Evolutionary conservation across 1,284 basidiomycete genomes (phyloP), one percentile per base, ranked within the genome.

Genomic region (Ganoderma meredithae): DNA sequence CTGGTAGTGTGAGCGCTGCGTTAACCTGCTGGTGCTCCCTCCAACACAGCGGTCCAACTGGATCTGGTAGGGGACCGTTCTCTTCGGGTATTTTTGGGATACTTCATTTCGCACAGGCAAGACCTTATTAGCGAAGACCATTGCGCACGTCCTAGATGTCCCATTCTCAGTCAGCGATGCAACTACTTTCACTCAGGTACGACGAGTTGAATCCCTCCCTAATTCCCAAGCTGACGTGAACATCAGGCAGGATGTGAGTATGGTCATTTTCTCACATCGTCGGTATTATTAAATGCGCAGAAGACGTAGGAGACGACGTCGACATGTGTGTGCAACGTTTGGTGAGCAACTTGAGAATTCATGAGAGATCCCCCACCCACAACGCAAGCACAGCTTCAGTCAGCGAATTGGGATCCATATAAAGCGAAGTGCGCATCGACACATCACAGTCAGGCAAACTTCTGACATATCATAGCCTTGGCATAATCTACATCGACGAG

Each of bases 401-500:
- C 93, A 19, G 91, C 96, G 7, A 91, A 94, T 68, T 95, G 91
- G 84, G 94, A 98, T 79, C 91, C 94, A n/a, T 78, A 87, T 61
- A 89, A 92, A 64, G 94, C 94, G 36, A 89, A 90, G 91, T 91
- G 13, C 10, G 52, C 73, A 62, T 41, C 39, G 27, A 43, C 1
- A 5, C 49, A 13, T 41, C 41, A 3, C 7, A 43, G n/a, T 17
- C 4, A 3, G 7, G 27, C 15, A 6, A 8, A 33, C 25, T 13
- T 10, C 36, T 49, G n/a, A 22, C 25, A 53, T 27, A 25, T 10
- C 62, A 6, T 72, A 95, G 94, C 75, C 89, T 90, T 75, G 96
- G 96, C 3, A 98, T 99, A 68, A 91, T 98, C 25, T 97, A 97
- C 78, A 97, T 99, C 63, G 97, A 99, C 76, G 97, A 99, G 82